Evolutionary conservation across 495 filamentous ascomycete genomes (phyloP).

Genomic region (Aspergillus panamensis): DNA sequence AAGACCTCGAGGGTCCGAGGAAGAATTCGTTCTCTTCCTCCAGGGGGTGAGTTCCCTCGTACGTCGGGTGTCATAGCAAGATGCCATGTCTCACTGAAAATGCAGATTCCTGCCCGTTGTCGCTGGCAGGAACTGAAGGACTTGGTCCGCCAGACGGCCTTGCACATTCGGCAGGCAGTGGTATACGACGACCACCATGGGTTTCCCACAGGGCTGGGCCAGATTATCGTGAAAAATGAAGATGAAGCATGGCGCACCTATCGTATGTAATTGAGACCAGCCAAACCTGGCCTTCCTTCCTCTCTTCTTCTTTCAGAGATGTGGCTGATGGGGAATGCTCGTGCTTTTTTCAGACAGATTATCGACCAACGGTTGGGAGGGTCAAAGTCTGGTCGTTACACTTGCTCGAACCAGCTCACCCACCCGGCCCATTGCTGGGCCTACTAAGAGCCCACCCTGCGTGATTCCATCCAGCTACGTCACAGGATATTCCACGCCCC

Average conservation of each 20-base stretch:
- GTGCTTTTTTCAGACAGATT: conserved; percentile 32
- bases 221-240: conserved; percentile 49
- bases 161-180: conserved; percentile 47
- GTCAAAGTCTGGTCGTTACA: conserved; percentile 44
- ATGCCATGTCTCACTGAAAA: conserved; percentile 15
- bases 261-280: conserved; percentile 27
- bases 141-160: conserved; percentile 44
- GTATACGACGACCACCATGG: conserved; percentile 48
- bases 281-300: background rate
- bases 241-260: conserved; percentile 49
- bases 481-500: conserved; percentile 38
- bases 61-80: background rate
- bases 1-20: conserved; percentile 37
- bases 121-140: conserved; percentile 51
- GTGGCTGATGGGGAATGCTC: background rate
- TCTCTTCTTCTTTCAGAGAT: background rate
- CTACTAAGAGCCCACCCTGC: conserved; percentile 40
- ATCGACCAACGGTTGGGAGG: conserved; percentile 46
- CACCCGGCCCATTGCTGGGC: conserved; percentile 44
- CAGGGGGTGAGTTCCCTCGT: conserved; percentile 37
- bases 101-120: conserved; percentile 45
- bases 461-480: conserved; percentile 27
- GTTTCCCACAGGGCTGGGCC: conserved; percentile 44
- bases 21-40: conserved; percentile 47
- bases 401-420: conserved; percentile 43